A percentile compares a stretch with the other conserved stretches of the same genome.
phyloP scores from a whole-genome alignment of 1,139 yeast species.

The Debaryomyces psychrophilus region DNA sequence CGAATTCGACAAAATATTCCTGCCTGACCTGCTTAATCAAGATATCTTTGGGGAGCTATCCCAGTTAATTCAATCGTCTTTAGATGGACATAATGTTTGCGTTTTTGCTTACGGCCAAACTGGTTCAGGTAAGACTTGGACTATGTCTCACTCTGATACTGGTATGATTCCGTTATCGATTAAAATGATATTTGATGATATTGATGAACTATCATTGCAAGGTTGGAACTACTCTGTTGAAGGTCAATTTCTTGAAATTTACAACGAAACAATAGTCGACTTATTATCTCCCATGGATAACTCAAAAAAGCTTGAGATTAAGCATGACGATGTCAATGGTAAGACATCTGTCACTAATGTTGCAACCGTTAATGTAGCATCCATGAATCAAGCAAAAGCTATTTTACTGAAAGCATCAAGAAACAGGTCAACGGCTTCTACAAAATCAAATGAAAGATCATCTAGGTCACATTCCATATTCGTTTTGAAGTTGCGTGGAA shows the following conservation, averaged over 20 bases:
- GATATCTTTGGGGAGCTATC: constrained; percentile 83
- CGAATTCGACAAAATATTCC: constrained; percentile 80
- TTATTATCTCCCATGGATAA: constrained; percentile 44
- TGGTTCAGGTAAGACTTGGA: constrained; percentile 93
- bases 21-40: constrained; percentile 52
- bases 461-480: constrained; percentile 73
- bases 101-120: constrained; percentile 98
- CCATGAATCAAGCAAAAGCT: constrained; percentile 52
- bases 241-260: constrained; percentile 88
- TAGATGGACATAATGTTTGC: constrained; percentile 91
- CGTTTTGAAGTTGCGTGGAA: constrained; percentile 62
- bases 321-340: constrained; percentile 61
- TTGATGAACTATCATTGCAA: constrained; percentile 47
- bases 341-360: constrained; percentile 66
- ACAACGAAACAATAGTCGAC: constrained; percentile 81
- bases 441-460: constrained; percentile 80
- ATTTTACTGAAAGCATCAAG: constrained; percentile 58
- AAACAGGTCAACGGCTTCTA: constrained; percentile 79
- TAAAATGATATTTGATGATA: constrained; percentile 67
- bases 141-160: constrained; percentile 74
- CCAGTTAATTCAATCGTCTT: constrained; percentile 82
- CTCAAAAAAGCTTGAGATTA: constrained; percentile 62
- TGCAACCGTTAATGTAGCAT: constrained; percentile 50
- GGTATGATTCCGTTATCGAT: constrained; percentile 88
- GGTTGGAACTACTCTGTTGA: constrained; percentile 70